These are phyloP conservation scores for Schizosaccharomyces japonicus DNA, from an alignment of 805 yeast genomes.

Conservation along the genomic window DNA sequence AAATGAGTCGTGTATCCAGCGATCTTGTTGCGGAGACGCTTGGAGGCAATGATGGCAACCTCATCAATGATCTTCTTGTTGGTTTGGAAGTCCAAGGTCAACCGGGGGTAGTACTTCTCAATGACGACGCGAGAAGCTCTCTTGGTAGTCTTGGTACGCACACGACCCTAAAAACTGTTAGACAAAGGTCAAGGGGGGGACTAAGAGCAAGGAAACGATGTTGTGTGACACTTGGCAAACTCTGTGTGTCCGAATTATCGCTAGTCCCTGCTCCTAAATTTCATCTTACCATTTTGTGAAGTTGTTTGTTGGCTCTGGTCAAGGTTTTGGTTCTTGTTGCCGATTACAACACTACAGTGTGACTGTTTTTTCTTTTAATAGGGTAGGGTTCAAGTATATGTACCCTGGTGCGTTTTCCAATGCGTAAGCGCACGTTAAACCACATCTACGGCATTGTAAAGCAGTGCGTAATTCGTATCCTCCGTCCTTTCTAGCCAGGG, in stretches of 20 bases:
- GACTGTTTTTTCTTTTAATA: not conserved
- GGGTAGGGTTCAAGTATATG: not conserved
- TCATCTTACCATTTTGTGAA: constrained; percentile 1
- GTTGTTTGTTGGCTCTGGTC: not conserved
- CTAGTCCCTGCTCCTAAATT: not conserved
- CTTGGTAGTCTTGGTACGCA: constrained; percentile 99
- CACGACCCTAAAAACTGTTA: constrained; percentile 60
- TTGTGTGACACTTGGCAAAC: not conserved
- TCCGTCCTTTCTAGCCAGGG: not conserved
- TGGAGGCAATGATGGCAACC: constrained; percentile 96
- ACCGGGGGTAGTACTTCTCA: constrained; percentile 98
- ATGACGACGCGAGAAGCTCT: constrained; percentile 98
- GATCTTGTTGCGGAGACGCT: constrained; percentile 99
- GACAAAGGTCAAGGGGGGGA: not conserved
- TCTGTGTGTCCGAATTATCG: not conserved
- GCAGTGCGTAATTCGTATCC: not conserved
- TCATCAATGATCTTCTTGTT: constrained; percentile 98
- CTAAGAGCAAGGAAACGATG: not conserved
- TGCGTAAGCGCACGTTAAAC: not conserved
- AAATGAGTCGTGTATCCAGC: constrained; percentile 99
- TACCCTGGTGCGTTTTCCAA: not conserved
- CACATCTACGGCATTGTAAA: not conserved
- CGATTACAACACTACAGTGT: not conserved
- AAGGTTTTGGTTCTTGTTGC: not conserved
- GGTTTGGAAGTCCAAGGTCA: constrained; percentile 97